Base-by-base conservation (phyloP, 257 asterid species). In the Perilla frutescens region DNA sequence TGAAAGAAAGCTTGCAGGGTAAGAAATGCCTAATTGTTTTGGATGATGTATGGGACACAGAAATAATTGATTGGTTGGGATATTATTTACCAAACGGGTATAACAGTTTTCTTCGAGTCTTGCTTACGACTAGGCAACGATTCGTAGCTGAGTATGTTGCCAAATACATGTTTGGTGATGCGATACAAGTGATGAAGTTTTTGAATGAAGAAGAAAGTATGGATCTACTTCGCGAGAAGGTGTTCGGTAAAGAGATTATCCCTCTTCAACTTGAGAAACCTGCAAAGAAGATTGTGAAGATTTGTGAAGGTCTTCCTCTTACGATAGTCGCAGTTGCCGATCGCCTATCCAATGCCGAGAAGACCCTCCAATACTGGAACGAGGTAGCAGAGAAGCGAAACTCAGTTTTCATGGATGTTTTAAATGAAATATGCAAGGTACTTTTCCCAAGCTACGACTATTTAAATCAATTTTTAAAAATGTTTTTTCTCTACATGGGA, bases 41-140 rank as follows among this genome's bases (percentile, higher is more conserved):
- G 57, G 84, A 84, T 74, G 83, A 81, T 11, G 57, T 84, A 3
- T 81, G 84, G 86, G 51, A 66, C 1, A 34, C 32, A 8, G 3
- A 12, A 1, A 55, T 4, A 1, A 44, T 70, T 72, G 7, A 70
- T 14, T 12, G 0, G 0, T 1, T 80, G 8, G 1, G 11, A 14
- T 66, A 31, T 26, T 3, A 2, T 2, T 40, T 59, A 13, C 47
- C 73, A 2, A 62, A 51, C 4, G 2, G 2, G 5, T 0, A 4
- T 2, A 12, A 4, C 2, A 15, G 53, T 10, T 72, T 69, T 1
- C 4, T 7, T 36, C 29, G 79, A 41, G 34, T 83, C 43, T 2
- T 83, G 26, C 14, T 83, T 1, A 83, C 85, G 2, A 71, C 81
- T 58, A 72, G 81, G 59, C 45, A 63, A 7, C 43, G 29, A 2